Conservation (phyloP, 169 alveolate species). For the Plasmodium relictum region DNA sequence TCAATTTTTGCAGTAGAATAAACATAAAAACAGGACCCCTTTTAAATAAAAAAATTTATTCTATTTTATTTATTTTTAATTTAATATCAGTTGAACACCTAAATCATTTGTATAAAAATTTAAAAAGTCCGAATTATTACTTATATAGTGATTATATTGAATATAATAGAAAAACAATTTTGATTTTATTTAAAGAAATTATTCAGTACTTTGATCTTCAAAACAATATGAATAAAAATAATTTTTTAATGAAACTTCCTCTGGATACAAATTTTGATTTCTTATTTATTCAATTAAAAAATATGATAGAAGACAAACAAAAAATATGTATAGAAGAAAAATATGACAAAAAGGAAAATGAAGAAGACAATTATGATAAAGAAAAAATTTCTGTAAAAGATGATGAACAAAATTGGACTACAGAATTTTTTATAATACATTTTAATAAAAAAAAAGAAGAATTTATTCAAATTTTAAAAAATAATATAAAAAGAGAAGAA, state of each 20-base stretch:
- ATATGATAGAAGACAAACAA: neutral
- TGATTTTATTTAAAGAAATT: neutral
- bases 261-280: slow-evolving; percentile 1
- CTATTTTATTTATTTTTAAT: slow-evolving; percentile 18
- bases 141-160: slow-evolving; percentile 12
- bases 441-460: neutral
- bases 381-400: neutral
- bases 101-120: slow-evolving; percentile 12
- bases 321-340: neutral
- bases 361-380: neutral
- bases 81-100: slow-evolving; percentile 27
- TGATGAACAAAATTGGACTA: no score
- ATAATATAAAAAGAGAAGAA: neutral
- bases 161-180: slow-evolving; percentile 2
- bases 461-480: neutral
- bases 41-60: neutral
- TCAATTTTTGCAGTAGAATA: neutral
- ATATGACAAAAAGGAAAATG: neutral
- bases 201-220: slow-evolving; percentile 4
- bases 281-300: neutral
- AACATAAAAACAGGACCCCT: slow-evolving; percentile 7
- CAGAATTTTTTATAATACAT: no score
- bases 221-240: neutral
- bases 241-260: slow-evolving; percentile 16
- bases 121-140: neutral